These are phyloP conservation scores for Macrophomina tecta DNA, from an alignment of 2,329 filamentous ascomycete genomes.

Conservation along the genomic window DNA sequence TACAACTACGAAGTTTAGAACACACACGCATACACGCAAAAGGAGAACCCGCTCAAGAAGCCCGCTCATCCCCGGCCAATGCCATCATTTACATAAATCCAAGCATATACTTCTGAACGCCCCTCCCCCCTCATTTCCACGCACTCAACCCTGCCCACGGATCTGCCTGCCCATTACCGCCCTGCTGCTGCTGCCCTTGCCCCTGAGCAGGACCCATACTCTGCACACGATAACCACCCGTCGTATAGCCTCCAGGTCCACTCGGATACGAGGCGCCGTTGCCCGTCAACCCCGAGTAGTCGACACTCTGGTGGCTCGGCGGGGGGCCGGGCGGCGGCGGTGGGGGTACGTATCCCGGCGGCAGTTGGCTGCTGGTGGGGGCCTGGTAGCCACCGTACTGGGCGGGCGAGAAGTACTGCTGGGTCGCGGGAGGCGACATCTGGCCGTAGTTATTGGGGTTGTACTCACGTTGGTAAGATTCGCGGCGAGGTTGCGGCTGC, in stretches of 20 bases:
- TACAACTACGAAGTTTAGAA: background rate
- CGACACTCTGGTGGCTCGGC: constrained; percentile 53
- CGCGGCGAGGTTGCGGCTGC: constrained; percentile 38
- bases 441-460: constrained; percentile 56
- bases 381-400: constrained; percentile 50
- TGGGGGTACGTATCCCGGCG: constrained; percentile 70
- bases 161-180: constrained; percentile 51
- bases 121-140: constrained; percentile 59
- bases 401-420: constrained; percentile 59
- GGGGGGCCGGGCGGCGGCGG: constrained; percentile 71
- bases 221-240: background rate
- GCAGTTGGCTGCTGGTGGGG: constrained; percentile 61
- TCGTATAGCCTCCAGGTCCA: constrained; percentile 63
- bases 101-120: background rate
- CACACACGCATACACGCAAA: background rate
- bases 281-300: constrained; percentile 53
- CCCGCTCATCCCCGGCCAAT: background rate
- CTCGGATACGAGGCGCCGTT: constrained; percentile 45
- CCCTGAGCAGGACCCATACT: constrained; percentile 43
- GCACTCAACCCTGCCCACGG: constrained; percentile 74
- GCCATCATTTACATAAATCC: background rate
- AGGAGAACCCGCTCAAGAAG: no score
- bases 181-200: constrained; percentile 45
- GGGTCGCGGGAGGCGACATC: constrained; percentile 62
- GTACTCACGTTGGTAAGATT: constrained; percentile 48